Evolutionary conservation across 2,329 filamentous ascomycete genomes (phyloP).

Genomic region (Pyrenophora tritici-repentis): DNA sequence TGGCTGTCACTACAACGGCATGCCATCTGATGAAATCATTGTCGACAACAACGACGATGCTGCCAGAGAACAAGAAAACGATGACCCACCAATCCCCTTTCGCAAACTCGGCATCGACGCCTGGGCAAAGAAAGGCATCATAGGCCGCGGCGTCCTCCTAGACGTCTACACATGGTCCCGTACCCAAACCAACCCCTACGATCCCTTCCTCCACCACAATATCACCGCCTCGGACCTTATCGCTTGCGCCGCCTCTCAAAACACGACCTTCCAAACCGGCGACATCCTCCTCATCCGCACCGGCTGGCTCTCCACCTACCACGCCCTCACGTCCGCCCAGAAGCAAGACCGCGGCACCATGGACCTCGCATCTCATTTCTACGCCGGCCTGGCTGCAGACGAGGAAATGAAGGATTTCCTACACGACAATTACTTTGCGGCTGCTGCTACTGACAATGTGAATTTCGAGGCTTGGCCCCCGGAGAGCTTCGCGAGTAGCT

Average conservation of each 20-base stretch:
- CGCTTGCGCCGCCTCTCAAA: slow-evolving; percentile 24
- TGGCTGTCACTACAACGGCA: slow-evolving; percentile 39
- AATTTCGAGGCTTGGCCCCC: slow-evolving; percentile 42
- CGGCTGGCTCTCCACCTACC: slow-evolving; percentile 28
- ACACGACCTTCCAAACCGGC: slow-evolving; percentile 28
- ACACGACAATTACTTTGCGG: slow-evolving; percentile 63
- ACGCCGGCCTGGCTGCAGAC: slow-evolving; percentile 75
- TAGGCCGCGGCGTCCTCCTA: slow-evolving; percentile 60
- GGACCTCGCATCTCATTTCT: slow-evolving; percentile 22
- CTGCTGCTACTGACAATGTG: slow-evolving; percentile 40
- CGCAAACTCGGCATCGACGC: slow-evolving; percentile 42
- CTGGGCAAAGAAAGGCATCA: slow-evolving; percentile 60
- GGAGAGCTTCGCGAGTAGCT: slow-evolving; percentile 17
- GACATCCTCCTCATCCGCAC: slow-evolving; percentile 41
- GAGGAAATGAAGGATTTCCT: slow-evolving; percentile 84
- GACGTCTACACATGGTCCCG: slow-evolving; percentile 53
- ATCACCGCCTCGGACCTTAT: slow-evolving; percentile 27
- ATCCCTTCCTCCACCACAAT: slow-evolving; percentile 25
- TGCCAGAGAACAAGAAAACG: slow-evolving; percentile 15
- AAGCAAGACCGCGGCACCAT: slow-evolving; percentile 17
- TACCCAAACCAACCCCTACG: slow-evolving; percentile 19
- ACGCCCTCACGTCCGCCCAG: slow-evolving; percentile 9
- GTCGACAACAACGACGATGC: slow-evolving; percentile 24
- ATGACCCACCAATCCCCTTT: slow-evolving; percentile 10
- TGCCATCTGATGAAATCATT: slow-evolving; percentile 34